A percentile compares a stretch with the other conserved stretches of the same genome.
phyloP scores from a whole-genome alignment of 2,329 filamentous ascomycete genomes.

The Paradendryphiella salina region DNA sequence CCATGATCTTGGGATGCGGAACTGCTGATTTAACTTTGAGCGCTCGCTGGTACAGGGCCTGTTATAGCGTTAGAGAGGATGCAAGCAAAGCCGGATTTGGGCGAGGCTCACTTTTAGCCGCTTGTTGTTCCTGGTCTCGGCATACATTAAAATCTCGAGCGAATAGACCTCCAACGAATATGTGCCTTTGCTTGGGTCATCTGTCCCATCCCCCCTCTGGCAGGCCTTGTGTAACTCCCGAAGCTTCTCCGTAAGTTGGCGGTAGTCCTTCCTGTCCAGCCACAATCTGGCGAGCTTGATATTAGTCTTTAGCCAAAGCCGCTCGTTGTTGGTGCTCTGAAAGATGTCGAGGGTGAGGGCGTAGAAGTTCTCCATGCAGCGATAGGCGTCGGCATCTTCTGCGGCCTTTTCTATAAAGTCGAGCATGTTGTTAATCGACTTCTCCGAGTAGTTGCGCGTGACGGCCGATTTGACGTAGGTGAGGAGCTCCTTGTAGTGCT shows the following conservation, averaged over 20 bases:
- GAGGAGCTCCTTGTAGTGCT: constrained; percentile 91
- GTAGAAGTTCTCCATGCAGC: constrained; percentile 94
- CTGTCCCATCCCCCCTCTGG: constrained; percentile 80
- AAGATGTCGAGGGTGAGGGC: constrained; percentile 91
- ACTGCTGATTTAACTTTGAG: constrained; percentile 94
- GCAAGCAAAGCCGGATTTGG: constrained; percentile 24
- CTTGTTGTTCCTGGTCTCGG: constrained; percentile 96
- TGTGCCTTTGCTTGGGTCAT: constrained; percentile 93
- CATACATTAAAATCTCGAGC: constrained; percentile 98
- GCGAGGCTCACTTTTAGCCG: constrained; percentile 70
- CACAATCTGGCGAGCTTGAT: constrained; percentile 93
- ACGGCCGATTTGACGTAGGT: constrained; percentile 97
- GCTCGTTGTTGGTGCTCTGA: constrained; percentile 95
- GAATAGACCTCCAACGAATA: constrained; percentile 96
- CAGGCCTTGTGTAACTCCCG: constrained; percentile 87
- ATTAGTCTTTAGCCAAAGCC: constrained; percentile 96
- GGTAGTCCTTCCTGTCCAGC: constrained; percentile 88
- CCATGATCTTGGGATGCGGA: constrained; percentile 98
- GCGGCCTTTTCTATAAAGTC: constrained; percentile 94
- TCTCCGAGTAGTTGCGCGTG: constrained; percentile 97
- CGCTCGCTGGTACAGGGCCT: constrained; percentile 84
- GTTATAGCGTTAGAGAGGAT: constrained; percentile 27
- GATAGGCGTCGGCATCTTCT: constrained; percentile 69
- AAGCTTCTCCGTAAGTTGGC: constrained; percentile 77
- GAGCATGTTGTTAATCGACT: constrained; percentile 99